Evolutionary conservation across 148 eudicot genomes (phyloP).

Genomic region (Agrostemma githago): DNA sequence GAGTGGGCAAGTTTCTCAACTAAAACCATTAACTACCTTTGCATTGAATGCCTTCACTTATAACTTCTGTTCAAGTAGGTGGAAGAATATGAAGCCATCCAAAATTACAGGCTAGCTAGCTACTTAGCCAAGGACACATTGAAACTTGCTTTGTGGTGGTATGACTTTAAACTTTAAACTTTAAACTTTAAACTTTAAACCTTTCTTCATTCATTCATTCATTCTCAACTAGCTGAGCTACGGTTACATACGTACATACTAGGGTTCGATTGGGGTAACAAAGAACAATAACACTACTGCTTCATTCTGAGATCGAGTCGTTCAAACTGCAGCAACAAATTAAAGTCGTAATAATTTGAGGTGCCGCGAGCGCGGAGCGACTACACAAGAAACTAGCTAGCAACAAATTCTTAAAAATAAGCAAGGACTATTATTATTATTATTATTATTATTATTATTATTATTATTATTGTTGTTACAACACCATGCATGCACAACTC

Average conservation of each 20-base stretch:
- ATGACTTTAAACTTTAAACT: not conserved
- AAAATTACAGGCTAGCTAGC: slow-evolving; percentile 11
- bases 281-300: too few relatives aligned
- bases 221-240: too few relatives aligned
- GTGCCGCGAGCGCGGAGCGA: too few relatives aligned
- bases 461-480: slow-evolving; percentile 10
- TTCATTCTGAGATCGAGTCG: too few relatives aligned
- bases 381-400: too few relatives aligned
- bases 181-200: not conserved
- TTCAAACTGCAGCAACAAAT: too few relatives aligned
- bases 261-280: too few relatives aligned
- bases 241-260: too few relatives aligned
- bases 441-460: too few relatives aligned
- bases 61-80: slow-evolving; percentile 46
- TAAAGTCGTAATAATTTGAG: too few relatives aligned
- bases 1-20: slow-evolving; percentile 54
- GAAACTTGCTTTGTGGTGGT: slow-evolving; percentile 17
- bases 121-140: not conserved
- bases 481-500: not conserved
- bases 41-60: slow-evolving; percentile 52
- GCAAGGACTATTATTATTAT: too few relatives aligned
- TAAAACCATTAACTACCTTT: slow-evolving; percentile 54
- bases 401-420: too few relatives aligned
- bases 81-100: slow-evolving; percentile 12
- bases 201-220: not conserved